Evolutionary conservation across 2,329 filamentous ascomycete genomes (phyloP).

Genomic region (Cadophora luteo-olivacea): DNA sequence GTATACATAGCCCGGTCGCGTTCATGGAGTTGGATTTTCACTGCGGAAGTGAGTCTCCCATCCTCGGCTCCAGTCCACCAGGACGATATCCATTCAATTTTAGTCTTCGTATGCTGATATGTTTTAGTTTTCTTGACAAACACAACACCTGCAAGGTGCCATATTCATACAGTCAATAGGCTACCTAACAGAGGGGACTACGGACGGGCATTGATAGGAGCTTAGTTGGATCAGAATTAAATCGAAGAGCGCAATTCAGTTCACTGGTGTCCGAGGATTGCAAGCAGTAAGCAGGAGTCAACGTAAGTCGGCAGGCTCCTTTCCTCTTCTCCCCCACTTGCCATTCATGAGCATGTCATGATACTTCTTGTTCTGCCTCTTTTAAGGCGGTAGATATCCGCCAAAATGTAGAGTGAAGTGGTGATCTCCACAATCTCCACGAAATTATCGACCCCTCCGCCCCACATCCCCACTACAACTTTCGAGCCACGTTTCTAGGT

Average conservation of each 20-base stretch:
- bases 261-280: too few species aligned
- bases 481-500: too few species aligned
- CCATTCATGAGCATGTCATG: too few species aligned
- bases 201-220: conserved; percentile 53
- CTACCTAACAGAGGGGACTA: conserved; percentile 81
- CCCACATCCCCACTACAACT: too few species aligned
- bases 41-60: conserved; percentile 56
- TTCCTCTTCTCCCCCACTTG: too few species aligned
- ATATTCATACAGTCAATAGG: conserved; percentile 76
- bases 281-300: too few species aligned
- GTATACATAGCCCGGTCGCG: conserved; percentile 77
- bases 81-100: not conserved
- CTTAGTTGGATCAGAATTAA: not conserved
- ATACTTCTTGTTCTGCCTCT: too few species aligned
- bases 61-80: not conserved
- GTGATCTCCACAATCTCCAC: too few species aligned
- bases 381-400: too few species aligned
- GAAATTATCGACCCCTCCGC: too few species aligned
- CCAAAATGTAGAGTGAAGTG: too few species aligned
- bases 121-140: conserved; percentile 73
- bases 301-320: too few species aligned
- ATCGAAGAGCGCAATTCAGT: not conserved
- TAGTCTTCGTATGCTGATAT: conserved; percentile 16
- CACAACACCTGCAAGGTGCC: conserved; percentile 75
- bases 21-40: conserved; percentile 83